Evolutionary conservation across 495 filamentous ascomycete genomes (phyloP).

Genomic region (Cetradonia linearis): DNA sequence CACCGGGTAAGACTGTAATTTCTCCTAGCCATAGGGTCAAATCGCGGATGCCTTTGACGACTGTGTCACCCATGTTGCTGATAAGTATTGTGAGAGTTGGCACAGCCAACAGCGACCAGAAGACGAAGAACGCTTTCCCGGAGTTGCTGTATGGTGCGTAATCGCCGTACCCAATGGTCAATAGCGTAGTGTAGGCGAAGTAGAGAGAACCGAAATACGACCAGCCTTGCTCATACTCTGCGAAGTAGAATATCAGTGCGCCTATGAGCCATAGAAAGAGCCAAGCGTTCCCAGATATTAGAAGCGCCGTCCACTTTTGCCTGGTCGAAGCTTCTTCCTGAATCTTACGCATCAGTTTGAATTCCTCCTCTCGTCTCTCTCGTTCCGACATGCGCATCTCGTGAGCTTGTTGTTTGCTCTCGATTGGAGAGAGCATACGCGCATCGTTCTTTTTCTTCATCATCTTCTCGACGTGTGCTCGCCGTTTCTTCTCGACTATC

Average conservation of each 20-base stretch:
- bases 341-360: slow-evolving; percentile 67
- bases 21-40: slow-evolving; percentile 58
- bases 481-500: slow-evolving; percentile 59
- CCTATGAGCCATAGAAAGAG: slow-evolving; percentile 71
- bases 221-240: slow-evolving; percentile 53
- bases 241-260: slow-evolving; percentile 56
- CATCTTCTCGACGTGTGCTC: slow-evolving; percentile 43
- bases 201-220: slow-evolving; percentile 74
- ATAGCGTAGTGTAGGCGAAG: slow-evolving; percentile 65
- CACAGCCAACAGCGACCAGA: slow-evolving; percentile 77
- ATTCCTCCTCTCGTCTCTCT: slow-evolving; percentile 58
- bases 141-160: slow-evolving; percentile 57
- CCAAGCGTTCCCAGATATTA: slow-evolving; percentile 52
- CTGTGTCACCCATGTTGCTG: slow-evolving; percentile 63
- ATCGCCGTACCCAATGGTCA: slow-evolving; percentile 85
- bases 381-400: slow-evolving; percentile 34
- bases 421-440: slow-evolving; percentile 41
- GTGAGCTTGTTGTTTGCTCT: slow-evolving; percentile 24
- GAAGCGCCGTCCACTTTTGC: slow-evolving; percentile 58
- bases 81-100: slow-evolving; percentile 79
- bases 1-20: slow-evolving; percentile 67
- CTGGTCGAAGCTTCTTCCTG: slow-evolving; percentile 46
- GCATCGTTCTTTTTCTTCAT: slow-evolving; percentile 38
- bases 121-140: slow-evolving; percentile 74
- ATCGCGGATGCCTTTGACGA: slow-evolving; percentile 61